Conservation (phyloP, 371 early-diverging fungal species). For the Mortierella sp. region DNA sequence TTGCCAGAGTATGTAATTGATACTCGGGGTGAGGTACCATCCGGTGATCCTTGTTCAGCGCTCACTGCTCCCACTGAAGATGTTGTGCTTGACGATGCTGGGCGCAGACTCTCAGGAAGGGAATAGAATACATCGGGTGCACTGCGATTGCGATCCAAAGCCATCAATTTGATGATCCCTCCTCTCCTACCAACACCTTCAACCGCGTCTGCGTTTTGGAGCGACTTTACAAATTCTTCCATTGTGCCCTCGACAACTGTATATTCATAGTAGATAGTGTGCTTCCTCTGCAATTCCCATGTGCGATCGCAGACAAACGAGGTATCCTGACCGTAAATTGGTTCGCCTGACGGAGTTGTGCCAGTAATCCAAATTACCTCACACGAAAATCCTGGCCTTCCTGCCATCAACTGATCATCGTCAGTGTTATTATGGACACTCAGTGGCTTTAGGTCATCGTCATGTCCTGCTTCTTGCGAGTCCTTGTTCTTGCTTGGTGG, state of each 20-base stretch:
- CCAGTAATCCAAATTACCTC: slow-evolving; percentile 36
- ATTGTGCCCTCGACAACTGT: slow-evolving; percentile 26
- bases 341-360: background rate
- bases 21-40: background rate
- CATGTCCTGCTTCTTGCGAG: background rate
- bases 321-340: slow-evolving; percentile 34
- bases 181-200: slow-evolving; percentile 10
- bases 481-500: background rate
- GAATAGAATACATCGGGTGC: slow-evolving; percentile 37
- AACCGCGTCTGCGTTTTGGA: background rate
- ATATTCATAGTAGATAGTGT: slow-evolving; percentile 38
- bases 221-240: slow-evolving; percentile 25
- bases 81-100: background rate
- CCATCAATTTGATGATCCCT: slow-evolving; percentile 46
- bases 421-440: background rate
- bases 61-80: background rate
- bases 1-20: slow-evolving; percentile 60
- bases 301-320: slow-evolving; percentile 41
- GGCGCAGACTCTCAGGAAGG: slow-evolving; percentile 17
- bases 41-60: background rate
- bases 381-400: slow-evolving; percentile 47
- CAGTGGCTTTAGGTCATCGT: background rate
- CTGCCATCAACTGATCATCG: slow-evolving; percentile 13
- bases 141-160: slow-evolving; percentile 41
- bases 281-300: slow-evolving; percentile 43